Evolutionary conservation across 1,139 yeast genomes (phyloP).

Genomic region (Geotrichum histeridarum): DNA sequence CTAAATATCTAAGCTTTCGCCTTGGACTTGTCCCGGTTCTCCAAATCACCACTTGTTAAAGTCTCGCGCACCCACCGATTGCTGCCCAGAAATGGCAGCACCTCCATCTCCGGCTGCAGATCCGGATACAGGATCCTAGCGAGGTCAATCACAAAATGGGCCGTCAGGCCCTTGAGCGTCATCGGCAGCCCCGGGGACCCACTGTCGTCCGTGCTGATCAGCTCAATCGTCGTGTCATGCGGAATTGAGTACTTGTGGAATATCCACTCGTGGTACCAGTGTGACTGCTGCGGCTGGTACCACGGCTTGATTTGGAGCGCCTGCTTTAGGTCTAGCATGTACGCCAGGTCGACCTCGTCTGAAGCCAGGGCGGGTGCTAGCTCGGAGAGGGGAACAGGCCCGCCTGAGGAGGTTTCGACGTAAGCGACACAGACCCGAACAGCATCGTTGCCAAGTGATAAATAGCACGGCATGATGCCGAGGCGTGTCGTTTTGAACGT

Average conservation of each 20-base stretch:
- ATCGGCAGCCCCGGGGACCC: background rate
- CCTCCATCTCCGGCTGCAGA: conserved; percentile 8
- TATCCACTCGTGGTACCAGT: conserved; percentile 14
- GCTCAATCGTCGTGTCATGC: background rate
- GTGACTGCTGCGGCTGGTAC: conserved; percentile 10
- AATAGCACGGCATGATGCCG: conserved; percentile 60
- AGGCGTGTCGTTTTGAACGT: conserved; percentile 44
- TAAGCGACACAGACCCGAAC: conserved; percentile 77
- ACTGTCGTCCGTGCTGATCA: background rate
- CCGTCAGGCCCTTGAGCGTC: conserved; percentile 30
- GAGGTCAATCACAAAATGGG: conserved; percentile 33
- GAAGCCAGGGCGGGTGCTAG: conserved; percentile 25
- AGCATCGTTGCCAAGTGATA: conserved; percentile 68
- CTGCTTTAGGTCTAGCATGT: conserved; percentile 24
- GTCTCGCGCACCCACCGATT: conserved; percentile 13
- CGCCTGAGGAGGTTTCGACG: conserved; percentile 36
- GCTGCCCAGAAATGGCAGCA: conserved; percentile 12
- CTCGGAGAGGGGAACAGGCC: conserved; percentile 16
- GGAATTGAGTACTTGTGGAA: conserved; percentile 15
- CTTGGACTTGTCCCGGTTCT: too few relatives aligned
- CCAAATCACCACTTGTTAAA: background rate
- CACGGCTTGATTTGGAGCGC: conserved; percentile 18
- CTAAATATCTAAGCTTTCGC: too few relatives aligned
- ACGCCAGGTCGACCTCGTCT: conserved; percentile 30
- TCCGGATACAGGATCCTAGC: conserved; percentile 14